Conservation (phyloP, 176 grass and related monocot genomes). For the Carex pumila region DNA sequence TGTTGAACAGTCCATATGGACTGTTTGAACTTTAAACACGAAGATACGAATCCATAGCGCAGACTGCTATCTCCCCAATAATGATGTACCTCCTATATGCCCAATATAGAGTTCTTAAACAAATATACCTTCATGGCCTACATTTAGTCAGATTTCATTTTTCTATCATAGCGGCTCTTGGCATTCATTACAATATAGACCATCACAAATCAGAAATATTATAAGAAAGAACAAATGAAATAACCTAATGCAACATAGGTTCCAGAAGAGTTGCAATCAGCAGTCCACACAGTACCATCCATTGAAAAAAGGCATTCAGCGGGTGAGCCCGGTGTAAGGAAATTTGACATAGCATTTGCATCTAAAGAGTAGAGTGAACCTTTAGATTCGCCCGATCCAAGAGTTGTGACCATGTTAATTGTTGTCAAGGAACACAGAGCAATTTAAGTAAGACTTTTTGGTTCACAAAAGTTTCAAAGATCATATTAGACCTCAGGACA, state of each 20-base stretch:
- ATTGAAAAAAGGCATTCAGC: background rate
- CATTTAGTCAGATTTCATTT: too few species aligned
- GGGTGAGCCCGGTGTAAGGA: background rate
- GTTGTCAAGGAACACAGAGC: constrained; percentile 13
- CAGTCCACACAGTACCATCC: constrained; percentile 8
- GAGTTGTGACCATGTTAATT: constrained; percentile 18
- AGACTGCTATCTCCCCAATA: too few species aligned
- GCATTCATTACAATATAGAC: too few species aligned
- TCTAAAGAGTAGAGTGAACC: constrained; percentile 8
- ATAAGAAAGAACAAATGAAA: background rate
- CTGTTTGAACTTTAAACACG: too few species aligned
- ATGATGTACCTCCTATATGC: too few species aligned
- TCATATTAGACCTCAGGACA: background rate
- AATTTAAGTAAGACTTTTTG: background rate
- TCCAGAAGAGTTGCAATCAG: background rate
- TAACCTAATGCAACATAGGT: constrained; percentile 12
- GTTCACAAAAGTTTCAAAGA: background rate
- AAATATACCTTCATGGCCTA: background rate
- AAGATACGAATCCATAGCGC: too few species aligned
- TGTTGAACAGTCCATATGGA: too few species aligned
- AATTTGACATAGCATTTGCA: background rate
- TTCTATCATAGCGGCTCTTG: too few species aligned
- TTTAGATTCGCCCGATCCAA: background rate
- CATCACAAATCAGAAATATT: too few species aligned
- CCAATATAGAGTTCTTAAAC: too few species aligned